A percentile compares a stretch with the other conserved stretches of the same genome.
phyloP scores from a whole-genome alignment of 768 basidiomycete species.

The Suillus decipiens region DNA sequence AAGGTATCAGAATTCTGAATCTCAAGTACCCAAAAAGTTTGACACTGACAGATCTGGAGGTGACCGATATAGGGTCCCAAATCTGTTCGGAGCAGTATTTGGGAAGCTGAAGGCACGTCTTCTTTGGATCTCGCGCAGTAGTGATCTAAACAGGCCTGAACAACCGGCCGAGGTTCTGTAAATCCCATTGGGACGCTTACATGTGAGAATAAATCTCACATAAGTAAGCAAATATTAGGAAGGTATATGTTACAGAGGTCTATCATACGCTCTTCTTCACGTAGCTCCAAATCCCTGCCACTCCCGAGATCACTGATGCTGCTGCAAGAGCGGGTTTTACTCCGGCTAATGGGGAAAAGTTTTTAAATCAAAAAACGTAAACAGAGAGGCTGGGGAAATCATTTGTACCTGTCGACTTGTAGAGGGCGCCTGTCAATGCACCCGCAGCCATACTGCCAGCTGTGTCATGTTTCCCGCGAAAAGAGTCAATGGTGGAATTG shows the following conservation, averaged over 20 bases:
- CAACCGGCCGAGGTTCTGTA: conserved; percentile 18
- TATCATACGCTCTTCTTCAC: conserved; percentile 87
- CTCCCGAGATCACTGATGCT: conserved; percentile 84
- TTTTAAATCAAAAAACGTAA: conserved; percentile 37
- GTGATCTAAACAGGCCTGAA: conserved; percentile 18
- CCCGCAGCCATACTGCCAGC: conserved; percentile 92
- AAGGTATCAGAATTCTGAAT: conserved; percentile 39
- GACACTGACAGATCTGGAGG: conserved; percentile 33
- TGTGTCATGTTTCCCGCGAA: conserved; percentile 90
- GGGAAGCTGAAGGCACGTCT: conserved; percentile 23
- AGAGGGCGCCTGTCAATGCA: conserved; percentile 85
- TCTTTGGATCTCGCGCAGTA: conserved; percentile 28
- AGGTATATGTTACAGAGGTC: conserved; percentile 41
- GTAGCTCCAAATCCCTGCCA: conserved; percentile 93
- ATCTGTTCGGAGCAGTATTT: conserved; percentile 31
- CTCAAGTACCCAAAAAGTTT: conserved; percentile 32
- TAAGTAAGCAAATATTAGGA: conserved; percentile 43
- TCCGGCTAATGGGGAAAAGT: conserved; percentile 69
- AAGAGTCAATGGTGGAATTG: conserved; percentile 89
- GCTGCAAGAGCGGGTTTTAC: conserved; percentile 87
- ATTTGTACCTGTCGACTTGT: conserved; percentile 87
- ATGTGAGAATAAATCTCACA: conserved; percentile 16
- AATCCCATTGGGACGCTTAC: conserved; percentile 34
- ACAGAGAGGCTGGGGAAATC: conserved; percentile 30
- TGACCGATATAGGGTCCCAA: conserved; percentile 34